Evolutionary conservation across 2,329 filamentous ascomycete genomes (phyloP).

Genomic region (Neofusicoccum sp.): DNA sequence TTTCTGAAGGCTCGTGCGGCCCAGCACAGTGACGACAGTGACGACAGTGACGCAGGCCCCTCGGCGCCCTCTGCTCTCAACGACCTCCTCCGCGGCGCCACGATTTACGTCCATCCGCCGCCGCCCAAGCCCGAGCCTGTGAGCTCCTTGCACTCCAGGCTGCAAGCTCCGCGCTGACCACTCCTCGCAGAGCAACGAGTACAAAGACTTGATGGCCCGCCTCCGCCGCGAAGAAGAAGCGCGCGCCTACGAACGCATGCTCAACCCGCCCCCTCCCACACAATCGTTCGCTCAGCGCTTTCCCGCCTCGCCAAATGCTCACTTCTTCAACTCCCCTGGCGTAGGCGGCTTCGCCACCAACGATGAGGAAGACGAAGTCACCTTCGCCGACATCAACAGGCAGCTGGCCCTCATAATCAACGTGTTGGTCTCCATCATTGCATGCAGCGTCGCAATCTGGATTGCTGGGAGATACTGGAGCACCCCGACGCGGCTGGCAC

Average conservation of each 20-base stretch:
- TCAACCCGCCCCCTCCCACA: slow-evolving; percentile 56
- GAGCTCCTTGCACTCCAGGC: slow-evolving; percentile 31
- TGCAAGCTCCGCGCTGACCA: background rate
- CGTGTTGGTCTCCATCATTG: slow-evolving; percentile 80
- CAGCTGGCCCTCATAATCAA: slow-evolving; percentile 85
- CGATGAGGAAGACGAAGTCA: slow-evolving; percentile 59
- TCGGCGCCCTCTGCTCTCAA: slow-evolving; percentile 56
- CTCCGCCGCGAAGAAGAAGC: slow-evolving; percentile 81
- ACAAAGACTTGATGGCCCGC: slow-evolving; percentile 81
- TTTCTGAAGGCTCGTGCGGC: slow-evolving; percentile 42
- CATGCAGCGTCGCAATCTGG: slow-evolving; percentile 75
- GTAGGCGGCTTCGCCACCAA: slow-evolving; percentile 29
- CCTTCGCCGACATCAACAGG: slow-evolving; percentile 72
- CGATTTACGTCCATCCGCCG: slow-evolving; percentile 75
- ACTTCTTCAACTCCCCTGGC: slow-evolving; percentile 47
- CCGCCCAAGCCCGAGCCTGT: slow-evolving; percentile 76
- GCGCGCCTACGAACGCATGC: slow-evolving; percentile 77
- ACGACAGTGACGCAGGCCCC: background rate
- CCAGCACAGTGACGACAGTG: background rate
- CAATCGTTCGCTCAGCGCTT: slow-evolving; percentile 63
- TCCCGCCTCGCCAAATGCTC: slow-evolving; percentile 50
- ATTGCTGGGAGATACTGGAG: slow-evolving; percentile 75
- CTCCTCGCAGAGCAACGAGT: slow-evolving; percentile 66
- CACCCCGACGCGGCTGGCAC: slow-evolving; percentile 64
- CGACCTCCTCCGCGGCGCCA: slow-evolving; percentile 67